phyloP scores from a whole-genome alignment of 2,329 filamentous ascomycete species.

The Trichoderma sp. region DNA sequence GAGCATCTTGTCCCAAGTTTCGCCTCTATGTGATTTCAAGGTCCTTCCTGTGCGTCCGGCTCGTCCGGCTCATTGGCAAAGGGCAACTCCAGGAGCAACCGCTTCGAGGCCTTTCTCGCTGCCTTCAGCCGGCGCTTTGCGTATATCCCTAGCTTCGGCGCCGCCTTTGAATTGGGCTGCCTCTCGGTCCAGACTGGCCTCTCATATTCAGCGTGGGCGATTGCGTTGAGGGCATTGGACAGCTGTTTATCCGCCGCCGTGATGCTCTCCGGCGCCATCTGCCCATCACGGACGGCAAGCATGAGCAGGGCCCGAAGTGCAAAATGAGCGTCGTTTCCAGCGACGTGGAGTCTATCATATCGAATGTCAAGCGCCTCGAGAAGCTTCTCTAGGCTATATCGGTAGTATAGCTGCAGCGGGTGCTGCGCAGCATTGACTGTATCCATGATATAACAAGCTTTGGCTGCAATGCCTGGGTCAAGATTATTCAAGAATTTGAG shows the following conservation, averaged over 20 bases:
- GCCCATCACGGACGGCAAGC: constrained; percentile 27
- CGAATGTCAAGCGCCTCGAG: constrained; percentile 31
- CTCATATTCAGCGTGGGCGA: background rate
- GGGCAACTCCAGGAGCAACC: background rate
- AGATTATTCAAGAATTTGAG: constrained; percentile 32
- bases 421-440: constrained; percentile 37
- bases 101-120: background rate
- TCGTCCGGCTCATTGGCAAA: background rate
- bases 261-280: background rate
- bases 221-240: background rate
- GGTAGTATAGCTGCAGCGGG: constrained; percentile 34
- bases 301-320: constrained; percentile 32
- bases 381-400: constrained; percentile 34
- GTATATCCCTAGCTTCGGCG: background rate
- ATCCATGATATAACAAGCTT: constrained; percentile 33
- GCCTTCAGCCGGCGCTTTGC: background rate
- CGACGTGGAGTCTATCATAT: constrained; percentile 28
- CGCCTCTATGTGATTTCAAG: too few species aligned
- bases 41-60: too few species aligned
- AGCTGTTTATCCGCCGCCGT: background rate
- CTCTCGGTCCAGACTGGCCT: background rate
- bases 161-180: background rate
- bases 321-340: constrained; percentile 38
- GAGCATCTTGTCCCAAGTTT: too few species aligned
- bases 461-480: constrained; percentile 2